A percentile compares a stretch with the other conserved stretches of the same genome.
Conservation (phyloP, 768 basidiomycete species). For the Agrocybe chaxingu region DNA sequence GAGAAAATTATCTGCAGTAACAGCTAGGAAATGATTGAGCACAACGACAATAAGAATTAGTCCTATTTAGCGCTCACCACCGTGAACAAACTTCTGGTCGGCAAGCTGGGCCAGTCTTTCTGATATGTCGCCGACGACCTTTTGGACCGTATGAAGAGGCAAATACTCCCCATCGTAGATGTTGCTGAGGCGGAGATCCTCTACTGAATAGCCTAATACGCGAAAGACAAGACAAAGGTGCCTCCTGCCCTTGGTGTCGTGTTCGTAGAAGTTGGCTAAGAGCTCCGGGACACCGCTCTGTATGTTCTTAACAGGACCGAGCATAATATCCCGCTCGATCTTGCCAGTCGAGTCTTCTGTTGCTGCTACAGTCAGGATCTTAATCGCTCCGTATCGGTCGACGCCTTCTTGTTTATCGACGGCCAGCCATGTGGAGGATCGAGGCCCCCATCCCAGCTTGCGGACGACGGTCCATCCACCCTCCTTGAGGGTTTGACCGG, state of each 20-base stretch:
- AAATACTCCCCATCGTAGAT: constrained; percentile 2
- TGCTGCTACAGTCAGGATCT: constrained; percentile 9
- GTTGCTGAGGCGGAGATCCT: constrained; percentile 6
- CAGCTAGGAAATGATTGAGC: not conserved
- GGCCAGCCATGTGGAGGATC: constrained; percentile 38
- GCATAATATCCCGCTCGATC: constrained; percentile 4
- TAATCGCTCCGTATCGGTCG: constrained; percentile 2
- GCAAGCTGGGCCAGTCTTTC: not conserved
- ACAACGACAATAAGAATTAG: not conserved
- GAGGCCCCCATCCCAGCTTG: constrained; percentile 49
- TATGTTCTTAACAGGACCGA: not conserved
- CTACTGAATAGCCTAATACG: constrained; percentile 7
- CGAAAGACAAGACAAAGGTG: constrained; percentile 8
- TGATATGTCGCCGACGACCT: constrained; percentile 6
- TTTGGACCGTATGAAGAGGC: constrained; percentile 8
- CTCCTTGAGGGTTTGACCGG: constrained; percentile 12
- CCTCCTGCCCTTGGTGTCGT: constrained; percentile 1
- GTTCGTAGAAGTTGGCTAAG: constrained; percentile 4
- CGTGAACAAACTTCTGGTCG: constrained; percentile 1
- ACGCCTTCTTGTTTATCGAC: constrained; percentile 11
- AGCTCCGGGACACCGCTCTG: constrained; percentile 2
- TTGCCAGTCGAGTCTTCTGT: constrained; percentile 4
- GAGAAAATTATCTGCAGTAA: constrained; percentile 7
- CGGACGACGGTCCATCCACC: constrained; percentile 45
- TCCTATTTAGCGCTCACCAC: not conserved